Evolutionary conservation across 1,284 basidiomycete species (phyloP).

Genomic region (Microbotryomycetes sp.): DNA sequence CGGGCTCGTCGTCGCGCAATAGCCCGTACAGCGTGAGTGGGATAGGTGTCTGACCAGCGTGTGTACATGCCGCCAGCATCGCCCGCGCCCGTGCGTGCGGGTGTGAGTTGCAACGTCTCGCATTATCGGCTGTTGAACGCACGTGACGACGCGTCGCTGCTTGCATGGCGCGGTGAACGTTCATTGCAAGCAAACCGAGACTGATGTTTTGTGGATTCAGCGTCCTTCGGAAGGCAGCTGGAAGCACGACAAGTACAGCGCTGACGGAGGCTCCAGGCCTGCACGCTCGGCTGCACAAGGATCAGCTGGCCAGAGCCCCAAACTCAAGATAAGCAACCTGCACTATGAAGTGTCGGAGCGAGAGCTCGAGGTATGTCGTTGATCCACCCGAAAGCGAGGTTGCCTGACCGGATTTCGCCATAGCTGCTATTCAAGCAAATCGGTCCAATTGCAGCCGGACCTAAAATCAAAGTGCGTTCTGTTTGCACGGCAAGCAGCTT

Average conservation of each 20-base stretch:
- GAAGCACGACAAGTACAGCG: slow-evolving; percentile 27
- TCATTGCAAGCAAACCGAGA: not conserved
- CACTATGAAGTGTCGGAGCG: slow-evolving; percentile 88
- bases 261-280: not conserved
- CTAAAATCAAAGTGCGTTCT: slow-evolving; percentile 73
- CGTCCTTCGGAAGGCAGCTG: slow-evolving; percentile 13
- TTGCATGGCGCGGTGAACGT: not conserved
- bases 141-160: too few relatives aligned
- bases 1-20: not conserved
- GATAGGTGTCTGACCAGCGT: too few relatives aligned
- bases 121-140: too few relatives aligned
- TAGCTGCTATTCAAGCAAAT: slow-evolving; percentile 86
- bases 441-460: slow-evolving; percentile 83
- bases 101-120: too few relatives aligned
- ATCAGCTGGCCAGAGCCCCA: slow-evolving; percentile 40
- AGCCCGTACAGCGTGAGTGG: not conserved
- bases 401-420: slow-evolving; percentile 15
- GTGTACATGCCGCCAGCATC: too few relatives aligned
- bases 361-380: slow-evolving; percentile 68
- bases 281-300: not conserved
- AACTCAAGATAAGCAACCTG: slow-evolving; percentile 72
- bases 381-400: not conserved
- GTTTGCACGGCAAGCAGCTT: not conserved
- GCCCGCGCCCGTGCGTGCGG: too few relatives aligned
- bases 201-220: slow-evolving; percentile 4